These are phyloP conservation scores for Eurotiales sp. DNA, from an alignment of 2,329 filamentous ascomycete species.

Conservation along the genomic window DNA sequence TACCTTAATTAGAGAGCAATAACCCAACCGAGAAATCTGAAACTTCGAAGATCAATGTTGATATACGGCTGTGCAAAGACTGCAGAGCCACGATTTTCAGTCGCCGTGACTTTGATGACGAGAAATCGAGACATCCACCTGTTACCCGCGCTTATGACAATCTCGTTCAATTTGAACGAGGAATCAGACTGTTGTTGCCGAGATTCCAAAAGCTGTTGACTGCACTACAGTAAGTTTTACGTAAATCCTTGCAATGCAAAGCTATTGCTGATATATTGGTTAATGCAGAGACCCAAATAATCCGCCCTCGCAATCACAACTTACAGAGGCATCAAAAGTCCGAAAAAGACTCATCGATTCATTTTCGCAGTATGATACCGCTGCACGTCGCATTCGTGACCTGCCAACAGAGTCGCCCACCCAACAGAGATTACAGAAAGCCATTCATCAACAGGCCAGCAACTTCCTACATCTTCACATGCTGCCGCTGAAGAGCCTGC, in stretches of 20 bases:
- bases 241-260: neutral
- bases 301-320: conserved; percentile 64
- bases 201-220: conserved; percentile 75
- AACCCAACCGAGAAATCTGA: conserved; percentile 40
- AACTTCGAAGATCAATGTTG: conserved; percentile 62
- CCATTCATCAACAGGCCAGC: conserved; percentile 77
- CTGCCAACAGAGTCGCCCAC: conserved; percentile 68
- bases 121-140: conserved; percentile 63
- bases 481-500: conserved; percentile 76
- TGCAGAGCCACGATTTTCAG: conserved; percentile 71
- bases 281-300: conserved; percentile 55
- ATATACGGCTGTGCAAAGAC: conserved; percentile 88
- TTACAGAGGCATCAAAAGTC: conserved; percentile 81
- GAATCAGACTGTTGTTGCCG: conserved; percentile 76
- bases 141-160: conserved; percentile 81
- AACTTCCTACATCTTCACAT: conserved; percentile 85
- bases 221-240: conserved; percentile 58
- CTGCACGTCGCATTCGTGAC: conserved; percentile 76
- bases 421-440: conserved; percentile 72
- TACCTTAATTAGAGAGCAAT: conserved; percentile 5
- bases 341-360: conserved; percentile 86
- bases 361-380: conserved; percentile 81
- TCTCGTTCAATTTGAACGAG: conserved; percentile 79
- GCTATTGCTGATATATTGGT: neutral
- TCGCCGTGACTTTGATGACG: conserved; percentile 72